Evolutionary conservation across 192 early-diverging fungal genomes (phyloP).

Genomic region (Coemansia asiatica): DNA sequence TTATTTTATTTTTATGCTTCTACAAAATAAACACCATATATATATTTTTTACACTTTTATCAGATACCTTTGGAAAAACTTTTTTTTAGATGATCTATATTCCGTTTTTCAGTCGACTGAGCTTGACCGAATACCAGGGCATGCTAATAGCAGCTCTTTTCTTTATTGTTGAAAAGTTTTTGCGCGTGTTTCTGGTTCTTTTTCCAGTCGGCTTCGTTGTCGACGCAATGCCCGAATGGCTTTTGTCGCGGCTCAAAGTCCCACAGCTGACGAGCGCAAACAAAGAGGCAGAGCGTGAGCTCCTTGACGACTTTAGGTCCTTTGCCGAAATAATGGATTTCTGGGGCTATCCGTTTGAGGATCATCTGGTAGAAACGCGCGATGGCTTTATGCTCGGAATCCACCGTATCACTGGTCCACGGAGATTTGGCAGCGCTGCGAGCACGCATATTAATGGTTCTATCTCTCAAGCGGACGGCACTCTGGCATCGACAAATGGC

Average conservation of each 20-base stretch:
- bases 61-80: too few relatives aligned
- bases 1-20: too few relatives aligned
- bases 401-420: constrained; percentile 70
- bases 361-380: constrained; percentile 80
- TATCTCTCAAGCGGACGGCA: background rate
- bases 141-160: constrained; percentile 63
- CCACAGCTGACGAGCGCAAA: constrained; percentile 33
- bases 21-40: too few relatives aligned
- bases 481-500: background rate
- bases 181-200: constrained; percentile 68
- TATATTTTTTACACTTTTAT: too few relatives aligned
- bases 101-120: constrained; percentile 64
- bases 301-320: constrained; percentile 54
- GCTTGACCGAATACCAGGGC: constrained; percentile 63
- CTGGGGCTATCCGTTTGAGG: constrained; percentile 82
- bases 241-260: constrained; percentile 32
- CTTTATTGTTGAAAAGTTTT: constrained; percentile 67
- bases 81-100: constrained; percentile 63
- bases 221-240: constrained; percentile 49
- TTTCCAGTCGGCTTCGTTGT: constrained; percentile 59
- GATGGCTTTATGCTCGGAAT: constrained; percentile 85
- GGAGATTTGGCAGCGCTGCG: constrained; percentile 24
- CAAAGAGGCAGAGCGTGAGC: constrained; percentile 39
- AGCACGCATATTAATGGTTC: constrained; percentile 5
- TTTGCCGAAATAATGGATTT: constrained; percentile 52